Evolutionary conservation across 139 green algal species (phyloP).

Genomic region (Astrephomene gubernaculifera): DNA sequence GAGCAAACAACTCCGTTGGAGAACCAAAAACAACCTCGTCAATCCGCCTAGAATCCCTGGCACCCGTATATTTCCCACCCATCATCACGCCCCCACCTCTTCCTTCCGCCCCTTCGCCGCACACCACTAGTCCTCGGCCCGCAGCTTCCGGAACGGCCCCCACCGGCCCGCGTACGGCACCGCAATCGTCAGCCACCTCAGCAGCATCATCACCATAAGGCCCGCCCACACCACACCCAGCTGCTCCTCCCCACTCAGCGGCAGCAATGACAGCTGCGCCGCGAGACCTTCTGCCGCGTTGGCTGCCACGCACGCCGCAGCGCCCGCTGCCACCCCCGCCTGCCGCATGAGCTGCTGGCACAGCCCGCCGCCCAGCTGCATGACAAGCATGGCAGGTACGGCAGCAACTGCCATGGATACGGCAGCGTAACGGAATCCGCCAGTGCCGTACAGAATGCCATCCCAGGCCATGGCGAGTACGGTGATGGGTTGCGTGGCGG

Average conservation of each 20-base stretch:
- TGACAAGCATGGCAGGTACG: neutral
- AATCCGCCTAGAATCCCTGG: too few relatives aligned
- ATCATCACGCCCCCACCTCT: too few relatives aligned
- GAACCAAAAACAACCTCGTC: too few relatives aligned
- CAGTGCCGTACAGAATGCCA: conserved; percentile 79
- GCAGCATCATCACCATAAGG: conserved; percentile 72
- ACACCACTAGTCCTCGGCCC: too few relatives aligned
- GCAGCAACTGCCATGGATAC: conserved; percentile 30
- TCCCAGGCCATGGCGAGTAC: conserved; percentile 83
- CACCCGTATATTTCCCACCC: too few relatives aligned
- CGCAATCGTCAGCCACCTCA: conserved; percentile 65
- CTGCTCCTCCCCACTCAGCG: conserved; percentile 15
- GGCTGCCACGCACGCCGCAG: neutral
- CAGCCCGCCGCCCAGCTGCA: conserved; percentile 22
- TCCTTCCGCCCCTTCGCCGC: too few relatives aligned
- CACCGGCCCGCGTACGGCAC: conserved; percentile 25
- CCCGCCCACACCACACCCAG: conserved; percentile 76
- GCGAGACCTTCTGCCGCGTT: conserved; percentile 65
- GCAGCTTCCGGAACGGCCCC: conserved; percentile 29
- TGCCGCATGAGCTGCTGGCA: neutral
- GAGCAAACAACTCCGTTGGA: too few relatives aligned
- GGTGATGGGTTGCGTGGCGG: conserved; percentile 79
- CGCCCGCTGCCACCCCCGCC: neutral
- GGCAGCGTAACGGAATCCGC: conserved; percentile 78
- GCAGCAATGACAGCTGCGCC: conserved; percentile 44